Base-by-base conservation (phyloP, 1,139 yeast species). In the Taphrina confusa region DNA sequence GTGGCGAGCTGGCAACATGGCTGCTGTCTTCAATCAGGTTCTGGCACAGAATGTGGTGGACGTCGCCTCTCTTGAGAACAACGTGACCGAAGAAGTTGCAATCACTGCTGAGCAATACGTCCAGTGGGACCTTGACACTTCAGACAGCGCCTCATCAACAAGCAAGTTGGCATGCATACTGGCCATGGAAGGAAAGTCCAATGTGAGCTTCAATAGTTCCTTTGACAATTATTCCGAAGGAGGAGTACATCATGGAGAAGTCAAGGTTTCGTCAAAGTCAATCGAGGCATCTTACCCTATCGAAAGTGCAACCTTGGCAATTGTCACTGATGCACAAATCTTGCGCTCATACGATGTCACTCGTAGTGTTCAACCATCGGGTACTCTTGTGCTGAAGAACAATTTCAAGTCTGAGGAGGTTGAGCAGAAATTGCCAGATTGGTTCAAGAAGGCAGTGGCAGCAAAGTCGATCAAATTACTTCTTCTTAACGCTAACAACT, bases 181-280 rank as follows among this genome's bases (percentile, higher is more conserved):
- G 65, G 83, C 95, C 1, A 77, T 87, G 68, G 89, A 84, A 68
- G 80, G 81, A 63, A 71, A 77, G 60, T 77, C 81, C 63, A 70
- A 74, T 31, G 79, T 87, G 64, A 74, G 79, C 62, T 79, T 81
- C 70, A 78, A 87, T 71, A 80, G 84, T 60, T 81, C 80, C 68
- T 89, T 76, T 68, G 96, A 91, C 71, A 89, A 87, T 70, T 73
- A 79, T 27, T 74, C 81, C 23, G 80, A 80, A 49, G 94, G 92
- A 39, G 96, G 96, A 65, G 72, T 82, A n/a, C 83, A 85, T 72
- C 89, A 86, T 72, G 80, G 91, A n/a, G 91, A 87, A 70, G 73
- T 90, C 62, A 76, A 79, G 14, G 67, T 70, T 4, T 55, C 68
- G 11, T 65, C 68, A 33, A 65, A 66, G 12, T 66, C 71, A 4